Evolutionary conservation across 768 basidiomycete species (phyloP).

Genomic region (Clitopilus hobsonii): DNA sequence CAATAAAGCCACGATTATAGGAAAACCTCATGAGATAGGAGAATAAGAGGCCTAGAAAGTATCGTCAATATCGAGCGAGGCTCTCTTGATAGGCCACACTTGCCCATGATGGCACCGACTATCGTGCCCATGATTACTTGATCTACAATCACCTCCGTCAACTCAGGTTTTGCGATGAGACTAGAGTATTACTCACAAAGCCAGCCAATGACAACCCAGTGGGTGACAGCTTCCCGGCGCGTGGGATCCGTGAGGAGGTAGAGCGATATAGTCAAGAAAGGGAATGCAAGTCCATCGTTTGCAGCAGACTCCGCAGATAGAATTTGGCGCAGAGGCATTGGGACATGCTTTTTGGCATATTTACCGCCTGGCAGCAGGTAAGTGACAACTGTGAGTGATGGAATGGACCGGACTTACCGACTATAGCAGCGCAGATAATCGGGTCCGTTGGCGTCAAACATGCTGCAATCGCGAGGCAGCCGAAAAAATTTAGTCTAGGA

Average conservation of each 20-base stretch:
- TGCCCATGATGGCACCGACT: conserved; percentile 49
- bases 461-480: conserved; percentile 81
- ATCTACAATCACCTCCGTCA: conserved; percentile 37
- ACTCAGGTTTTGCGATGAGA: background rate
- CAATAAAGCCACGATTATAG: conserved; percentile 58
- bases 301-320: conserved; percentile 88
- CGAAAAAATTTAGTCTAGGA: conserved; percentile 64
- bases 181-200: conserved; percentile 45
- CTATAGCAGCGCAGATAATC: conserved; percentile 82
- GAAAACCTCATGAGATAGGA: conserved; percentile 70
- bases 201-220: conserved; percentile 89
- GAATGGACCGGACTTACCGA: conserved; percentile 46
- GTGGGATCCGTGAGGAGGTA: conserved; percentile 77
- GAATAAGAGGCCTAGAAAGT: conserved; percentile 54
- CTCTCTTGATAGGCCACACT: background rate
- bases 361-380: conserved; percentile 65
- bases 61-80: background rate
- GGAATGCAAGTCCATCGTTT: conserved; percentile 95
- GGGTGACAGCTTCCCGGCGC: conserved; percentile 56
- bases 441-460: conserved; percentile 95
- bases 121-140: conserved; percentile 73
- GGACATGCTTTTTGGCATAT: conserved; percentile 68
- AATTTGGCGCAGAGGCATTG: conserved; percentile 70
- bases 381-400: too few relatives aligned
- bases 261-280: conserved; percentile 82